Evolutionary conservation across 2,329 filamentous ascomycete genomes (phyloP), one percentile per base, ranked within the genome.

Genomic region (Diaporthe aspalathi): DNA sequence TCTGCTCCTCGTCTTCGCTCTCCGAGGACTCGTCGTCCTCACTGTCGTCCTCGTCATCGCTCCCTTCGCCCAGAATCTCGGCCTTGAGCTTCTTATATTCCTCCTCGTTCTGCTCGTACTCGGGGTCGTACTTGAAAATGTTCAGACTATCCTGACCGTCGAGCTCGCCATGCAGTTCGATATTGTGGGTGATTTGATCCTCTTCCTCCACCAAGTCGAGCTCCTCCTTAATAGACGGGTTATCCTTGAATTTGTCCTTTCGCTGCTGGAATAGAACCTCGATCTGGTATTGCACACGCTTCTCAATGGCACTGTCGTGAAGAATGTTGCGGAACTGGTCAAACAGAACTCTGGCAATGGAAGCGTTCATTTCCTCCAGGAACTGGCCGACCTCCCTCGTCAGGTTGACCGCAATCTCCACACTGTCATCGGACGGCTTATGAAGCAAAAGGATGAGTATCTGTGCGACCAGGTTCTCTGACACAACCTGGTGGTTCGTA

Each of bases 281-380:
- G 70, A 99, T 95, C 93, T 97, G 97, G 83, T 98, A 99, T 83
- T 99, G 96, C n/a, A 95, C 95, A 74, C 96, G 89, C 86, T 97
- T 98, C 79, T 98, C 95, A 80, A 99, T 97, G 78, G 96, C 95
- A 54, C 94, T 94, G 81, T 99, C 96, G 83, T 99, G 95, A 11
- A 99, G 85, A 74, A 98, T 98, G 76, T 92, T 95, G 76, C 96
- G 87, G 85, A 99, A 97, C 81, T 97, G 95, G 78, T 99, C 96
- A 79, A 97, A 99, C 9, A 99, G 94, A 29, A 92, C 93, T 75
- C 95, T 89, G 38, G 94, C 91, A 77, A 98, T 97, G 14, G 93
- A 89, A 1, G 91, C 89, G 79, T 94, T 97, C 94, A 98, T 97
- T 80, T 98, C 95, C 80, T 98, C 95, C 74, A 99, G 81, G 80